Conservation (phyloP, 495 filamentous ascomycete species). For the Astrocystis sublimbata region DNA sequence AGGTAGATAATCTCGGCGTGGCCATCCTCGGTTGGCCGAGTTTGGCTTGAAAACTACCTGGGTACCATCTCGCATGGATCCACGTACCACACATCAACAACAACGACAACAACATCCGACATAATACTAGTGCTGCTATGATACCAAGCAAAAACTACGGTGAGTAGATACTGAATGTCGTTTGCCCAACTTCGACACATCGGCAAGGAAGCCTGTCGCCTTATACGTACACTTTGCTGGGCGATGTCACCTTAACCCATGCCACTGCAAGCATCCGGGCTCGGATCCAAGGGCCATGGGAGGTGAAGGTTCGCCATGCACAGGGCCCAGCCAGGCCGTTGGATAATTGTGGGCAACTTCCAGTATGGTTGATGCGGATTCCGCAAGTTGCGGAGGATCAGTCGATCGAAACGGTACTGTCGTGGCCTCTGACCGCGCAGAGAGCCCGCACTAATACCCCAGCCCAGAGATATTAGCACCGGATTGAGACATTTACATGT, state of each 20-base stretch:
- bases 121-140: too few relatives aligned
- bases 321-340: neutral
- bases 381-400: constrained; percentile 7
- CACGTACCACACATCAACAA: neutral
- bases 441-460: neutral
- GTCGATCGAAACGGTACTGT: neutral
- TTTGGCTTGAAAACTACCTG: too few relatives aligned
- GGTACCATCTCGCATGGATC: too few relatives aligned
- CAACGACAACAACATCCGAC: too few relatives aligned
- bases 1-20: constrained; percentile 3
- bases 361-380: constrained; percentile 6
- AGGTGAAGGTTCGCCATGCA: neutral
- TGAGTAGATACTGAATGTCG: neutral
- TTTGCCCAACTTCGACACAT: neutral
- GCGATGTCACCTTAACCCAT: neutral
- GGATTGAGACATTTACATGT: neutral
- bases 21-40: neutral
- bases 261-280: neutral
- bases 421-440: neutral
- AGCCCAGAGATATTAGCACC: neutral
- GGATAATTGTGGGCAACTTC: neutral
- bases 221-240: too few relatives aligned
- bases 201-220: neutral
- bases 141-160: too few relatives aligned
- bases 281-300: neutral